Evolutionary conservation across 2,329 filamentous ascomycete species (phyloP), one percentile per base, ranked within the genome.

Genomic region (Ophiocordyceps camponoti-leonardi): DNA sequence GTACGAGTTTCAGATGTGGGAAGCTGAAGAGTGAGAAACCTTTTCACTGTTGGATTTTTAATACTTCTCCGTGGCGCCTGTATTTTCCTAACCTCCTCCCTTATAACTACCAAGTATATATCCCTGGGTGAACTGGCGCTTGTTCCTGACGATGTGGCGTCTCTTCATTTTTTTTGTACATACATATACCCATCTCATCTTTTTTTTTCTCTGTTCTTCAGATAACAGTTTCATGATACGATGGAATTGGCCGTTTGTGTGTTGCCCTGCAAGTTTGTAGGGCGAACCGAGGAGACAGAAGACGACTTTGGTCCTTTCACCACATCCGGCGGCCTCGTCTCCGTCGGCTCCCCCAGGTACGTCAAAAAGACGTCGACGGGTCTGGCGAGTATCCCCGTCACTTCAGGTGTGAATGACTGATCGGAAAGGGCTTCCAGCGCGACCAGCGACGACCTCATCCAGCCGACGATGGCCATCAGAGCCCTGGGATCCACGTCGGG

Each of bases 1-100:
- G 56, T 87, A 85, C 60, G 73, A 81, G 59, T 86, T 83, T 63
- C 74, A 83, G 61, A 75, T 86, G 74, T 86, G 79, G 78, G 78
- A 81, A 66, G n/a, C n/a, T 18, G n/a, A 7, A n/a, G 12, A 26
- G 20, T 42, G 19, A n/a, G n/a, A n/a, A n/a, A n/a, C n/a, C n/a
- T n/a, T n/a, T n/a, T n/a, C n/a, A n/a, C n/a, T n/a, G n/a, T n/a
- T n/a, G n/a, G n/a, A n/a, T n/a, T n/a, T n/a, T n/a, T n/a, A n/a
- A n/a, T n/a, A n/a, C n/a, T n/a, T 18, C 6, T 12, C 35, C 30
- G 30, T 31, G 12, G n/a, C n/a, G n/a, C n/a, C n/a, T n/a, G n/a
- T n/a, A n/a, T n/a, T n/a, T 40, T 4, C 37, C 37, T 19, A 2
- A 2, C 11, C 26, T 16, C 20, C 40, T 14, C 20, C 20, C 5